Base-by-base conservation (phyloP, 371 early-diverging fungal genomes). In the Mortierella polycephala region DNA sequence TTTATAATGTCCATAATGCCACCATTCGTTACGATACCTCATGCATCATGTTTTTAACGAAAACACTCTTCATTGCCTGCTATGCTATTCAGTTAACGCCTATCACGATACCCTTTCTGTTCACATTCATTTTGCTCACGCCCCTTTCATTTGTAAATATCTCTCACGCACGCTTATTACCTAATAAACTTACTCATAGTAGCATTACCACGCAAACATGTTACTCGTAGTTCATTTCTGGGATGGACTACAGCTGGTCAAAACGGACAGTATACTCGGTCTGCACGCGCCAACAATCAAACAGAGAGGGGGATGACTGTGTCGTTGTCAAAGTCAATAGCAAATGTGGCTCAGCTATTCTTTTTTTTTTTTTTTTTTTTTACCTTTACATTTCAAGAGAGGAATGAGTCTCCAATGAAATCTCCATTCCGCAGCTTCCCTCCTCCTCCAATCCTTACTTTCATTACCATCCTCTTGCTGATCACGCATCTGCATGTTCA, bases 401-500 rank as follows among this genome's bases (percentile, higher is more conserved):
- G 53, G 53, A 52, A 12, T 52, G 53, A 52, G 53, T 52, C 5
- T 52, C 53, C 21, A 8, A 21, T n/a, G 11, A 30, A 23, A 10
- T n/a, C 39, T 40, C 57, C 39, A 39, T 16, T 57, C 49, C 11
- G 47, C 21, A 40, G 13, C 58, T 40, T 46, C 45, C 23, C 46
- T 44, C 57, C 13, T 39, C 20, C 13, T 57, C 58, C 7, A 42
- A n/a, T 44, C 45, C 13, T 21, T 8, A 12, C 11, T 56, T 12
- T 16, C 40, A 8, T n/a, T 8, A 5, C 58, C 58, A 7, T 14
- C 20, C 37, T 23, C 55, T 2, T 52, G 52, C 20, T 52, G 52
- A 54, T 30, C 44, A 41, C 30, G 30, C 30, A 44, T 40, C 20
- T 68, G 61, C 57, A 68, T 68, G 69, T 62, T 68, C 51, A 62